Evolutionary conservation across 345 rosid species (phyloP), one percentile per base, ranked within the genome.

Genomic region (Barbarea vulgaris): DNA sequence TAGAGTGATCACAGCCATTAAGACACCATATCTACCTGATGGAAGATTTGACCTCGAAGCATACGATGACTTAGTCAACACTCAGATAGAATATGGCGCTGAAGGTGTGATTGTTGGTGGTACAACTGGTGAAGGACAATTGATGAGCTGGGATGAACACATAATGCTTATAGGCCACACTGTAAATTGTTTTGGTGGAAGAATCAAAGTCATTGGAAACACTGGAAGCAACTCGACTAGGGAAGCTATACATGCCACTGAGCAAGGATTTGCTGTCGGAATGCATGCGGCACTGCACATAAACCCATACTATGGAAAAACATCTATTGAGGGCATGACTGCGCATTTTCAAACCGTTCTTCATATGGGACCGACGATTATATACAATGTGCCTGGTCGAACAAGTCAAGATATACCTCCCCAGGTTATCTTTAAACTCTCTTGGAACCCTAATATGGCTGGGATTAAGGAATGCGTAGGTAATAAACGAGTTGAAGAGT

Each of bases 91-190:
- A 51, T 70, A 82, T 69, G 93, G 95, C 3, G 93, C 78, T 7
- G 93, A 87, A 84, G 96, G 90, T 78, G 85, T 91, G 61, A 86
- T 94, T 14, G 95, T 94, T 44, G 96, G 96, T 8, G 98, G 97
- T 54, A 89, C 95, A 55, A 92, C 98, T 0, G 98, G 96, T 31
- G 98, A 94, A 80, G 98, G 98, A 13, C 97, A 91, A 22, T 65
- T 91, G 51, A 94, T 91, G 96, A 89, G 95, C 78, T 91, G 97
- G 98, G 97, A 94, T 22, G 97, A 94, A 55, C 97, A 94, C 78
- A 86, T 91, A 69, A 90, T 85, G 93, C 96, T 91, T 57, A 94
- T 94, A 51, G 95, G 93, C 42, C 97, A 89, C 72, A 94, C 93
- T 0, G 97, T 91, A 4, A 85, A 87, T 33, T 92, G 89, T 69